phyloP scores from a whole-genome alignment of 2,329 filamentous ascomycete species.

The Raffaelea deltoideospora region DNA sequence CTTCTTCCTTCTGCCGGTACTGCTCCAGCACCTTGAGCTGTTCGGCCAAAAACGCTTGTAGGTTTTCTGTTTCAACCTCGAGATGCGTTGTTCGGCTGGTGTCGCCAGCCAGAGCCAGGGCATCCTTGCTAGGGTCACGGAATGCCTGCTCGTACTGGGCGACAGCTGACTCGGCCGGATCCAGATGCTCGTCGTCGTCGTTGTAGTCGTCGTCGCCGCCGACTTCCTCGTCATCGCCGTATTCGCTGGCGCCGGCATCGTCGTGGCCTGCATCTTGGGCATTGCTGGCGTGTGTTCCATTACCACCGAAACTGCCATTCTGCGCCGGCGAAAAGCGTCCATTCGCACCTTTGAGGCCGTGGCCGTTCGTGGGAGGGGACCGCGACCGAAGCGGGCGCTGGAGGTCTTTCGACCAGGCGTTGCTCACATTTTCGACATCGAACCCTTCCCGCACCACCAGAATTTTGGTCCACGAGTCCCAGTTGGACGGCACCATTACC shows the following conservation, averaged over 20 bases:
- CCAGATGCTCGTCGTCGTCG: constrained; percentile 12
- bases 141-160: constrained; percentile 67
- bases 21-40: constrained; percentile 65
- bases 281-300: constrained; percentile 7
- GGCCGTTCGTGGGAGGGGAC: constrained; percentile 2
- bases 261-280: not conserved
- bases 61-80: constrained; percentile 55
- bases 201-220: constrained; percentile 11
- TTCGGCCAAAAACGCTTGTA: constrained; percentile 60
- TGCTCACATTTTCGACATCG: constrained; percentile 73
- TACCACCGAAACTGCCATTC: not conserved
- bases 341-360: too few relatives aligned
- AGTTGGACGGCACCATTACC: constrained; percentile 87
- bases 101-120: constrained; percentile 31
- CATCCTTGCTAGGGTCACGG: constrained; percentile 54
- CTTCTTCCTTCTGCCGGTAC: constrained; percentile 31
- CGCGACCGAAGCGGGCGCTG: constrained; percentile 35
- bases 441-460: constrained; percentile 82
- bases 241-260: constrained; percentile 1
- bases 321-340: too few relatives aligned
- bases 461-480: constrained; percentile 98
- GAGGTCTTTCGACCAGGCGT: constrained; percentile 75
- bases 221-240: not conserved
- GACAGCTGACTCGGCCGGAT: constrained; percentile 42
- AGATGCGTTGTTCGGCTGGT: constrained; percentile 13